Conservation (phyloP, 495 filamentous ascomycete genomes). For the Hypoxylon fragiforme region DNA sequence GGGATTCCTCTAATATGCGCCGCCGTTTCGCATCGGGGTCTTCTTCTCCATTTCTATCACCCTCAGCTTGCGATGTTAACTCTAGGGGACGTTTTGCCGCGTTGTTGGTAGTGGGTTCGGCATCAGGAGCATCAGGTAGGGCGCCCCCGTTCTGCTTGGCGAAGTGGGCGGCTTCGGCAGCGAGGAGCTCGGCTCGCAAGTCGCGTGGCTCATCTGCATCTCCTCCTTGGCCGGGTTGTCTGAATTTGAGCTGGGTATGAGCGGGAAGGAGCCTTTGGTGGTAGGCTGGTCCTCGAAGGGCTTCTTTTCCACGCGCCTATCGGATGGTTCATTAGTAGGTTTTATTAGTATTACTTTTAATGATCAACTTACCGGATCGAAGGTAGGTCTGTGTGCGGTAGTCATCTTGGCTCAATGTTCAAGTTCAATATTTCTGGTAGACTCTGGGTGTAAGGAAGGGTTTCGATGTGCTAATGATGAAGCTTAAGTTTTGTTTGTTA, state of each 20-base stretch:
- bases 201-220: conserved; percentile 80
- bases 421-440: background rate
- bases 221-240: conserved; percentile 86
- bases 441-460: conserved; percentile 2
- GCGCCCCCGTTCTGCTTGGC: conserved; percentile 74
- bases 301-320: conserved; percentile 91
- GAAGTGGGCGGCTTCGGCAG: conserved; percentile 84
- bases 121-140: conserved; percentile 38
- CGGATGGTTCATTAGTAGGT: conserved; percentile 23
- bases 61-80: conserved; percentile 36
- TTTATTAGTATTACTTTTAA: background rate
- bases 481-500: conserved; percentile 8
- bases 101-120: conserved; percentile 40
- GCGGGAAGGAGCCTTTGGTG: conserved; percentile 95
- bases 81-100: conserved; percentile 71
- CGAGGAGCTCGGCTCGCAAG: conserved; percentile 85
- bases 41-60: conserved; percentile 58
- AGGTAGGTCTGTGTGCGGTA: conserved; percentile 86
- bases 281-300: conserved; percentile 89
- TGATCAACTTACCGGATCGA: conserved; percentile 72
- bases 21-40: conserved; percentile 82
- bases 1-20: conserved; percentile 83
- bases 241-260: conserved; percentile 86
- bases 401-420: conserved; percentile 57
- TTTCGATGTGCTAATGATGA: conserved; percentile 2